phyloP scores from a whole-genome alignment of 2,329 filamentous ascomycete species.

The Epichloe aotearoae region DNA sequence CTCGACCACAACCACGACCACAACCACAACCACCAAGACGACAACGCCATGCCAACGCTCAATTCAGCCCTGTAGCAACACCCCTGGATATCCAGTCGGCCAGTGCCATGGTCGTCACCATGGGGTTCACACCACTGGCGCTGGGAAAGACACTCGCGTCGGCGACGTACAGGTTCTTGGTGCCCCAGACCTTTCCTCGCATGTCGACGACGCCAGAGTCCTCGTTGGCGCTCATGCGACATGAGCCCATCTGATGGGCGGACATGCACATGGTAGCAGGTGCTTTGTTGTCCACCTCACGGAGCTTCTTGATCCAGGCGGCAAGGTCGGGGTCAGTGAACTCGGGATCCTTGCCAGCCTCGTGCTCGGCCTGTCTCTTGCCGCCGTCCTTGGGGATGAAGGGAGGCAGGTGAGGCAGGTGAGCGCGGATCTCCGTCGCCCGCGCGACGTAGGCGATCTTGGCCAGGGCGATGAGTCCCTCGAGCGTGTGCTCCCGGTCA shows the following conservation, averaged over 20 bases:
- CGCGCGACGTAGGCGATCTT: slow-evolving; percentile 70
- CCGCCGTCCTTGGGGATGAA: slow-evolving; percentile 34
- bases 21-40: too few species aligned
- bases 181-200: slow-evolving; percentile 51
- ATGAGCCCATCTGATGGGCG: slow-evolving; percentile 75
- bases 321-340: slow-evolving; percentile 47
- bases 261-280: slow-evolving; percentile 45
- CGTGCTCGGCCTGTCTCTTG: slow-evolving; percentile 10
- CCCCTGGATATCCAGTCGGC: slow-evolving; percentile 51
- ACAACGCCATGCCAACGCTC: background rate
- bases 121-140: slow-evolving; percentile 69
- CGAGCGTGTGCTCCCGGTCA: slow-evolving; percentile 58
- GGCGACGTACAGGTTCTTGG: slow-evolving; percentile 51
- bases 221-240: slow-evolving; percentile 50
- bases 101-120: slow-evolving; percentile 65
- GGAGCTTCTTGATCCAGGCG: slow-evolving; percentile 43
- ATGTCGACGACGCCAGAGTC: slow-evolving; percentile 44
- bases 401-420: slow-evolving; percentile 46
- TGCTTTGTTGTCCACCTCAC: slow-evolving; percentile 33
- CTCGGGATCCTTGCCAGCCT: slow-evolving; percentile 22
- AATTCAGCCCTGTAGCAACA: slow-evolving; percentile 17
- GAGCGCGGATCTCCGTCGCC: slow-evolving; percentile 64
- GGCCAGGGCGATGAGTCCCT: slow-evolving; percentile 57
- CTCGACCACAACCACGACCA: too few species aligned
- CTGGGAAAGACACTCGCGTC: slow-evolving; percentile 67